Base-by-base conservation (phyloP, 78 protist species). In the Thecamonas trahens region DNA sequence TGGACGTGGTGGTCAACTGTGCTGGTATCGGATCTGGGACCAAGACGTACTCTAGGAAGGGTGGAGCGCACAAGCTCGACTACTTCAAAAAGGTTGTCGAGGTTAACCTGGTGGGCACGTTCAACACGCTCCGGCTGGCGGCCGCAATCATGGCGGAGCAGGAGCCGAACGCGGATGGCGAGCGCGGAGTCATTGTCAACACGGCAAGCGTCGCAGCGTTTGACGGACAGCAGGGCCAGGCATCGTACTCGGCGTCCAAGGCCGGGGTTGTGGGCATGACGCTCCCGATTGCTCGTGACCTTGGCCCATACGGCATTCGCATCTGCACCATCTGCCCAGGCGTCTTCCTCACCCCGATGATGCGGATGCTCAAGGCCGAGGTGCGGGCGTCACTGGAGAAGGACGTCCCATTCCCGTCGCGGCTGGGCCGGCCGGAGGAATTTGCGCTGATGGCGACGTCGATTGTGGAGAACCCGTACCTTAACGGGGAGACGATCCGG, bases 211-310 rank as follows among this genome's bases (percentile, higher is more conserved):
- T 79, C 50, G 95, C 95, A 0, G 93, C 88, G 6, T 72, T 34
- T 22, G 92, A 91, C 3, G 92, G 95, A 11, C 95, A 91, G 58
- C 70, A 29, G 5, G 95, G 93, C 39, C 95, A 91, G 76, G 49
- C 69, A 3, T 93, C 95, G 15, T 91, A 91, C 72, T 28, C 87
- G 38, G 93, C 95, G 7, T 74, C 86, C 13, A 91, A 91, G 69
- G 91, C 60, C 15, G 77, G 61, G 44, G 32, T 72, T 20, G 58
- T 61, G 18, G 77, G 77, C 66, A 72, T 72, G 77, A 72, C 77
- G 14, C 61, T 72, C 32, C 77, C 77, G 4, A 49, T 72, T 35
- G 77, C 77, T 3, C 77, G 77, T 53, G 77, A 72, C 44, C 84
- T 91, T 35, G 65, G 88, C 24, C 1, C 54, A 24, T 31, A 63